Conservation (phyloP, 2,329 filamentous ascomycete species). For the Claviceps sp. region DNA sequence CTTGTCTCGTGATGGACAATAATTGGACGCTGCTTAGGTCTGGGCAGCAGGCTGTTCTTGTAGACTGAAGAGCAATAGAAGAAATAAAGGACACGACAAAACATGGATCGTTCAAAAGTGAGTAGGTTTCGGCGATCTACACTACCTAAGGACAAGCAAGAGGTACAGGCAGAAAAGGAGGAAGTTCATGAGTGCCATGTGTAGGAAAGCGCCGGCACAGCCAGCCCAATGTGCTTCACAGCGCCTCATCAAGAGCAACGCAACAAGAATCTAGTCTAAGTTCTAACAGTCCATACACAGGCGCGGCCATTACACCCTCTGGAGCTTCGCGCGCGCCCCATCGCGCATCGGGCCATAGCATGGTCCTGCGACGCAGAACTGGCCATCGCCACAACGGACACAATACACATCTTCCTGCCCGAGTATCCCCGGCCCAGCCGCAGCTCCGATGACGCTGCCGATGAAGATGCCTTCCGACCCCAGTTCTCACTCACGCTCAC, state of each 20-base stretch:
- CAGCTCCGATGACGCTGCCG: conserved; percentile 14
- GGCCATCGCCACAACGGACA: conserved; percentile 43
- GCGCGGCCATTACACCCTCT: conserved; percentile 35
- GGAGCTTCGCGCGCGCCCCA: conserved; percentile 27
- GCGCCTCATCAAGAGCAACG: no score
- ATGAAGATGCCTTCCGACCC: conserved; percentile 15
- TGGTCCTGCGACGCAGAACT: conserved; percentile 47
- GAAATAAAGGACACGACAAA: neutral
- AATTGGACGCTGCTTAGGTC: neutral
- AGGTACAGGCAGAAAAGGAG: no score
- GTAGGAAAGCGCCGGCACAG: neutral
- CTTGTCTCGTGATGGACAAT: neutral
- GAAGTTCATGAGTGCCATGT: neutral
- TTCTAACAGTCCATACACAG: conserved; percentile 11
- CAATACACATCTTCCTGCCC: conserved; percentile 36
- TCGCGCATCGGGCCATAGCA: conserved; percentile 28
- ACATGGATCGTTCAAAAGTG: conserved; percentile 3
- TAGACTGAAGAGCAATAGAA: neutral
- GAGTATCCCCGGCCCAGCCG: conserved; percentile 21
- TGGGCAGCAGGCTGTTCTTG: neutral
- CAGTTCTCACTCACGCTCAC: conserved; percentile 22
- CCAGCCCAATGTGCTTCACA: no score
- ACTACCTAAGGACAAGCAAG: no score
- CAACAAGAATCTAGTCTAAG: no score
- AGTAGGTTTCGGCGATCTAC: neutral